Evolutionary conservation across 2,329 filamentous ascomycete species (phyloP).

Genomic region (Torrubiella hemipterigena): DNA sequence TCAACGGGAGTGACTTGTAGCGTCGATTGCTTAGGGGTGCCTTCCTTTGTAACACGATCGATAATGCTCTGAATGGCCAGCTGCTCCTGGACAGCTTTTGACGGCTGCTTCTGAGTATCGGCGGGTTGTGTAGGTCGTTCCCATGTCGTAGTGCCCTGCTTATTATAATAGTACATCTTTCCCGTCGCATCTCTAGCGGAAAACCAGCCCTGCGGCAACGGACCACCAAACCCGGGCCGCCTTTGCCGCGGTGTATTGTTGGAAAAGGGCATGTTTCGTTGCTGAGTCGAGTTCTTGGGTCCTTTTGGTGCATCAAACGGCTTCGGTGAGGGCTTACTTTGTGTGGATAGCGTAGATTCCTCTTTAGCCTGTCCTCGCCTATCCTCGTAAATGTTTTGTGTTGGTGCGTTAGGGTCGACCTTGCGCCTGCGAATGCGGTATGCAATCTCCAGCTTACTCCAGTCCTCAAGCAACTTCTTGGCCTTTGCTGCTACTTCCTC

Average conservation of each 20-base stretch:
- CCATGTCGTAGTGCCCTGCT: conserved; percentile 71
- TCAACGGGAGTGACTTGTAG: conserved; percentile 38
- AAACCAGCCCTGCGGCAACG: conserved; percentile 79
- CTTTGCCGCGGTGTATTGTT: conserved; percentile 30
- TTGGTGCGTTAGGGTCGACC: conserved; percentile 53
- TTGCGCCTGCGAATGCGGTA: conserved; percentile 92
- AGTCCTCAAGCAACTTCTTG: conserved; percentile 61
- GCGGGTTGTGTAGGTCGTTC: conserved; percentile 58
- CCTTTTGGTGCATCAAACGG: conserved; percentile 43
- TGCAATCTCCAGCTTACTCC: conserved; percentile 79
- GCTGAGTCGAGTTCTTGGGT: conserved; percentile 47
- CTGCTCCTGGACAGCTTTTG: conserved; percentile 50
- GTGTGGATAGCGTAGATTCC: conserved; percentile 21
- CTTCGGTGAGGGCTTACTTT: conserved; percentile 29
- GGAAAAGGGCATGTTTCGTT: conserved; percentile 40
- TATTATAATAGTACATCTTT: conserved; percentile 76
- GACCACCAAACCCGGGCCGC: conserved; percentile 41
- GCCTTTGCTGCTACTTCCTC: conserved; percentile 64
- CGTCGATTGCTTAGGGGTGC: conserved; percentile 35
- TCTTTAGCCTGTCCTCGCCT: conserved; percentile 42
- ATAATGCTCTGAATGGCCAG: conserved; percentile 75
- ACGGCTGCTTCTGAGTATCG: conserved; percentile 53
- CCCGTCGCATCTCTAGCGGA: conserved; percentile 59
- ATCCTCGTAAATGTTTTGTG: conserved; percentile 47
- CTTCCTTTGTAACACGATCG: conserved; percentile 66